Percentiles rank a stretch among this genome's conserved stretches.
phyloP scores from a whole-genome alignment of 257 asterid species.

The Solanum raphanifolium region DNA sequence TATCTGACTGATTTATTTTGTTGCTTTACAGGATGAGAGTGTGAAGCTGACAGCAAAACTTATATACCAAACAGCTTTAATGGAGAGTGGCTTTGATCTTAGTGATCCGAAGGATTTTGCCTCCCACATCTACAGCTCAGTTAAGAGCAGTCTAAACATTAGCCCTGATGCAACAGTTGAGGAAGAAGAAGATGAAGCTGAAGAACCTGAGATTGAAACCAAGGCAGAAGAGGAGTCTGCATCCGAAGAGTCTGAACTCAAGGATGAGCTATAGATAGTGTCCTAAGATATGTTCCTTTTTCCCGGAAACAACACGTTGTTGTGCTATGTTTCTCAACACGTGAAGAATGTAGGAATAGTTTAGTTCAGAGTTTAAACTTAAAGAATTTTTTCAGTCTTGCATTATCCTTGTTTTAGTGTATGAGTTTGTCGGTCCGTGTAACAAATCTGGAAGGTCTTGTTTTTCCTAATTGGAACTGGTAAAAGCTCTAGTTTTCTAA shows the following conservation, averaged over 20 bases:
- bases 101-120: conserved; percentile 86
- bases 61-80: conserved; percentile 78
- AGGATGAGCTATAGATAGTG: conserved; percentile 59
- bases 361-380: neutral
- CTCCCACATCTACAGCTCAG: conserved; percentile 52
- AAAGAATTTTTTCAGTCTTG: neutral
- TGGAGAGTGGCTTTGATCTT: conserved; percentile 84
- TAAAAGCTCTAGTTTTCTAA: neutral
- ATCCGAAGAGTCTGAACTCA: conserved; percentile 24
- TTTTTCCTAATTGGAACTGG: neutral
- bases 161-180: conserved; percentile 64
- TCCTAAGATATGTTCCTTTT: neutral
- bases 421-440: neutral
- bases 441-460: neutral
- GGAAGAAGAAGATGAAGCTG: conserved; percentile 78
- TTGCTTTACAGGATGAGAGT: conserved; percentile 33
- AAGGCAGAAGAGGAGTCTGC: conserved; percentile 32
- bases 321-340: neutral
- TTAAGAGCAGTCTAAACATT: conserved; percentile 57
- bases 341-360: neutral
- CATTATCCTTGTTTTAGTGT: neutral
- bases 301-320: neutral
- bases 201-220: conserved; percentile 38
- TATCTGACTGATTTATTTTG: neutral
- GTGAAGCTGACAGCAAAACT: conserved; percentile 73